Evolutionary conservation across 1,139 yeast genomes (phyloP), one percentile per base, ranked within the genome.

Genomic region (Kodamaea fungicola): DNA sequence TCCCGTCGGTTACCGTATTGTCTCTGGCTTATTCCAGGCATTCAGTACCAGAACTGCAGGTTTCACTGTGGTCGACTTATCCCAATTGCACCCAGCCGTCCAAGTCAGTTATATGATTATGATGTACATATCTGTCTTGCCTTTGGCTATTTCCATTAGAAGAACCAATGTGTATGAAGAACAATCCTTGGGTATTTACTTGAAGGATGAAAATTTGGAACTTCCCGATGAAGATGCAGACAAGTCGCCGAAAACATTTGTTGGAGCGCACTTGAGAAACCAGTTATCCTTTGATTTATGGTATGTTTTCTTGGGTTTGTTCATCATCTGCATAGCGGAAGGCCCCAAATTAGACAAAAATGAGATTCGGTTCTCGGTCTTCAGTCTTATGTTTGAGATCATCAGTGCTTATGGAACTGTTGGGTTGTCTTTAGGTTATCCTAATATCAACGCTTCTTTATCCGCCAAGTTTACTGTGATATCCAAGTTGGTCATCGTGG

Each of bases 81-180:
- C 87, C 4, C 57, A 61, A 32, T 67, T 92, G 37, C 95, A 90
- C 53, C 92, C 97, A 0, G 95, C 96, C 0, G 86, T 92, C 33
- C 96, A 88, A 58, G 95, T 92, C 30, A 82, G 95, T 52, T 94
- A 94, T 58, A 75, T 89, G 81, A 74, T 92, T 45, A 90, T 92
- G 97, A 92, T 92, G 98, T 92, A 94, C 64, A 88, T 94, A 23
- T 90, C 97, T 5, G 97, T 92, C 34, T 70, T 90, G 54, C 99
- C 99, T 0, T 68, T 92, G 52, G 98, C 98, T 29, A 92, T 92
- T 51, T 87, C 97, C 32, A 89, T 92, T 48, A 81, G 99, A 63
- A 77, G 97, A 57, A 92, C 98, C 16, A 92, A 92, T 57, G 99
- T 92, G 34, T 92, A 92, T 61, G 99, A 92, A 57, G 98, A 92